Evolutionary conservation across 176 grass and related monocot genomes (phyloP), one percentile per base, ranked within the genome.

Genomic region (Oryza rufipogon): DNA sequence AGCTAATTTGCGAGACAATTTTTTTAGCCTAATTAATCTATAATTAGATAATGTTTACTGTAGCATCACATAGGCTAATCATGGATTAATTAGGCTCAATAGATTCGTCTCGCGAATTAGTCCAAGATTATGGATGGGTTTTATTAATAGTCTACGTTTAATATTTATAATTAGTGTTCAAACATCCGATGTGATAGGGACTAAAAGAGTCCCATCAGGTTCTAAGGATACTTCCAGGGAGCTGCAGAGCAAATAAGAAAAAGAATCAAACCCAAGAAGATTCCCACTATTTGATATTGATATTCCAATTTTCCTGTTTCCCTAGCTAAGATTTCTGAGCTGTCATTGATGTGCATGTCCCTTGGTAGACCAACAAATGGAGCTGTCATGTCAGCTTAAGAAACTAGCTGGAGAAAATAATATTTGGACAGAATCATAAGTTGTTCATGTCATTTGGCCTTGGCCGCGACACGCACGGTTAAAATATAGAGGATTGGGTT

Each of bases 311-410:
- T 61, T 16, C 36, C n/a, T 78, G 47, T 84, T 79, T 11, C 68
- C 19, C 10, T 45, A 15, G 15, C 30, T 20, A 47, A 66, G 42
- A 41, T 74, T 20, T 74, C 58, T 39, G 46, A 83, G 83, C 83
- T 86, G 73, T 82, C 74, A 28, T 17, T 68, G 80, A 52, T 78
- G 74, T 38, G 26, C 5, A 22, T 83, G 84, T 72, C 69, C 70
- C 84, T 90, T 28, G 2, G 15, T 20, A 52, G 68, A 80, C 69
- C 68, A 69, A 83, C 88, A 87, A n/a, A 7, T 12, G 30, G 19
- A 52, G 75, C 80, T 87, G 84, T 75, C 88, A 66, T 90, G 80
- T 70, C 75, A 87, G 80, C 80, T 75, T 87, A 80, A 68, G 68
- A 82, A 73, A 71, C 44, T 77, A 72, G 23, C 0, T 4, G 4